These are phyloP conservation scores for Corymbia citriodora DNA, from an alignment of 441 rosid genomes.

Conservation along the genomic window DNA sequence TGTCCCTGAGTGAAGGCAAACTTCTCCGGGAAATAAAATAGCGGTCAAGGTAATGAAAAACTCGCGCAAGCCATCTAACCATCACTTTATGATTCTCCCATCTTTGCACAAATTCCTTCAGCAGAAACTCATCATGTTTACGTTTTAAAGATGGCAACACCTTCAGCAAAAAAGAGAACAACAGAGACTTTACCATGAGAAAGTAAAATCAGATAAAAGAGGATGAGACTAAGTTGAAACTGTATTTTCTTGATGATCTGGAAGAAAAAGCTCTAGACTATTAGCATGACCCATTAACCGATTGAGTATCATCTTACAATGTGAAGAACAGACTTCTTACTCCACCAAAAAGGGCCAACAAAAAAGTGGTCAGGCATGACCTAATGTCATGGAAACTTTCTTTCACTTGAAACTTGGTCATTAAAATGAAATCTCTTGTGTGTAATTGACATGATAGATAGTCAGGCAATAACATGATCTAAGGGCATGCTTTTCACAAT, in stretches of 20 bases:
- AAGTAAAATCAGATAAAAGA: not conserved
- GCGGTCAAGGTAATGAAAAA: constrained; percentile 42
- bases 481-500: not conserved
- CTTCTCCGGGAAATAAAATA: constrained; percentile 36
- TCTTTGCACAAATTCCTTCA: constrained; percentile 46
- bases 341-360: not conserved
- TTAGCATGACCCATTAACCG: not conserved
- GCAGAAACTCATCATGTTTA: constrained; percentile 44
- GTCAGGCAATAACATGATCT: not conserved
- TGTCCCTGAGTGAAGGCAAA: constrained; percentile 40
- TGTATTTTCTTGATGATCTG: not conserved
- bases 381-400: not conserved
- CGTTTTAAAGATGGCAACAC: constrained; percentile 37
- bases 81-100: constrained; percentile 46
- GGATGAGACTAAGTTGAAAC: not conserved
- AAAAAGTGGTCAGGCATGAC: not conserved
- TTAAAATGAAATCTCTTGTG: not conserved
- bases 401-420: not conserved
- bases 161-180: constrained; percentile 4
- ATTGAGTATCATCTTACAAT: not conserved
- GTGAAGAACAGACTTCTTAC: not conserved
- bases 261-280: not conserved
- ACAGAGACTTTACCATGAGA: not conserved
- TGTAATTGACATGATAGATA: not conserved
- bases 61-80: constrained; percentile 49